Evolutionary conservation across 1,284 basidiomycete genomes (phyloP).

Genomic region (Bjerkandera adusta): DNA sequence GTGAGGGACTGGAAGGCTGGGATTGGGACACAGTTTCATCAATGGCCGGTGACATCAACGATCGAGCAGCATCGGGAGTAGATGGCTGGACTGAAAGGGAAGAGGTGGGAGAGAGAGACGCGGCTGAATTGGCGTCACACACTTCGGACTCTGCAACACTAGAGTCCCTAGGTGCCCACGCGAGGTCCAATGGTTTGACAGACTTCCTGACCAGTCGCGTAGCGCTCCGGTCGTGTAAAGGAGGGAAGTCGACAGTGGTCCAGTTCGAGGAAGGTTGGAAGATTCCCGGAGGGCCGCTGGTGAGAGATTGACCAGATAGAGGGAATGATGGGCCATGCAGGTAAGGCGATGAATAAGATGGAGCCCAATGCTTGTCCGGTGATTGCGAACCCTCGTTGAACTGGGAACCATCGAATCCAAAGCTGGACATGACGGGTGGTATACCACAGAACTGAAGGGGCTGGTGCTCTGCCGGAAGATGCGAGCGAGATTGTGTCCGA

Average conservation of each 20-base stretch:
- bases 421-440: not conserved
- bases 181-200: not conserved
- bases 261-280: too few species aligned
- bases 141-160: not conserved
- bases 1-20: conserved; percentile 7
- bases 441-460: not conserved
- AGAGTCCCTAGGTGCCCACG: conserved; percentile 3
- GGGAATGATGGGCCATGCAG: conserved; percentile 4
- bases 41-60: not conserved
- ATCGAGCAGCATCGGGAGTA: conserved; percentile 3
- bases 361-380: conserved; percentile 6
- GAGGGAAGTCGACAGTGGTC: conserved; percentile 8
- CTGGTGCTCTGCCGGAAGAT: not conserved
- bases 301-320: not conserved
- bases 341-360: conserved; percentile 2
- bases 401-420: not conserved
- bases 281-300: too few species aligned
- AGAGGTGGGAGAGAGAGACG: conserved; percentile 9
- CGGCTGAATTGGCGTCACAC: not conserved
- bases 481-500: conserved; percentile 9
- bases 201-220: not conserved
- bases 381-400: not conserved
- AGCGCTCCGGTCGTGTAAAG: conserved; percentile 1
- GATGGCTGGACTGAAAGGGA: conserved; percentile 15
- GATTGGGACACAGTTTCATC: conserved; percentile 6